Percentiles rank a stretch among this genome's conserved stretches.
Conservation (phyloP, 345 rosid genomes). For the Capsella bursapastoris region DNA sequence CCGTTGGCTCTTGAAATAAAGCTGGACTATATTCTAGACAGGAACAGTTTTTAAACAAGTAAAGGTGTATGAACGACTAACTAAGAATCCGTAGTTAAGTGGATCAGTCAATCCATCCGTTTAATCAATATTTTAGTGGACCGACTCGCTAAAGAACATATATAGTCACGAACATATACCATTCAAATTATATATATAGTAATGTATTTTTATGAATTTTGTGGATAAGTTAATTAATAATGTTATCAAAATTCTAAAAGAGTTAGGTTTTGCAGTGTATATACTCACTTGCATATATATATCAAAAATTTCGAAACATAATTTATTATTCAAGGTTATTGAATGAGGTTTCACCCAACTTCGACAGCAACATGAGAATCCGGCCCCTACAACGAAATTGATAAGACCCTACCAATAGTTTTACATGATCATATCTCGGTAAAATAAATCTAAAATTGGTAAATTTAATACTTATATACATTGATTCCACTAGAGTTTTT, state of each 20-base stretch:
- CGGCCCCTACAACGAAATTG: conserved; percentile 27
- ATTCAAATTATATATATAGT: neutral
- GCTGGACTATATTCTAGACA: neutral
- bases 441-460: neutral
- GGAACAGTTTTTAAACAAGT: neutral
- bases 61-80: neutral
- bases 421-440: neutral
- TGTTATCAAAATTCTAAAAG: neutral
- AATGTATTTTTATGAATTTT: conserved; percentile 10
- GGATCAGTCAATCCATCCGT: neutral
- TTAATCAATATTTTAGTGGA: conserved; percentile 17
- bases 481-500: neutral
- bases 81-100: neutral
- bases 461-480: neutral
- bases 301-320: neutral
- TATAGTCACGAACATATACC: neutral
- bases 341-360: conserved; percentile 40
- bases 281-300: no score
- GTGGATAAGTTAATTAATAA: neutral
- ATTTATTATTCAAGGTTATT: conserved; percentile 12
- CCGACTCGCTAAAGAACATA: conserved; percentile 5
- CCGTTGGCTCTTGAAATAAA: conserved; percentile 14
- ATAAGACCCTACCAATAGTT: conserved; percentile 26
- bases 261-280: neutral
- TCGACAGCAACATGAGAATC: conserved; percentile 33